A percentile compares a stretch with the other conserved stretches of the same genome.
Evolutionary conservation across 768 basidiomycete species (phyloP).

Genomic region (Podaxis rugospora): DNA sequence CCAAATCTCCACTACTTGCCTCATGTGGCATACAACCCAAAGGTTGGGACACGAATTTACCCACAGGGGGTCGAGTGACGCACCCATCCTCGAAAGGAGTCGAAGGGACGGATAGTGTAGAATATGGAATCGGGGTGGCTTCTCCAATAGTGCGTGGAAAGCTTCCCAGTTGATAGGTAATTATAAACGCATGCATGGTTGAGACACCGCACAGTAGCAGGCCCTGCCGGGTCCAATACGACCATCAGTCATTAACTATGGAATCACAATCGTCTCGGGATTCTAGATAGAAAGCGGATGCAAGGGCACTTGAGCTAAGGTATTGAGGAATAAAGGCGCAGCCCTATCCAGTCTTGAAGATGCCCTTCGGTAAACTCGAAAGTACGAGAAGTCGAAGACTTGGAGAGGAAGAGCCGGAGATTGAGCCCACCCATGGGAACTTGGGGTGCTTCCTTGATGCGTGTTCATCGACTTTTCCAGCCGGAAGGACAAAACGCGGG

Average conservation of each 20-base stretch:
- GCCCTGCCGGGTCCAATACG: neutral
- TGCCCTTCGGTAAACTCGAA: neutral
- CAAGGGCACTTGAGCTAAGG: neutral
- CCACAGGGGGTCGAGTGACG: neutral
- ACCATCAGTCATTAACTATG: neutral
- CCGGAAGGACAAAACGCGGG: neutral
- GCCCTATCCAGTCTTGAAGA: neutral
- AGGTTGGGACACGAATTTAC: neutral
- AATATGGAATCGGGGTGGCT: neutral
- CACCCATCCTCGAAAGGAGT: neutral
- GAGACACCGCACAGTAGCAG: neutral
- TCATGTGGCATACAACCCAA: neutral
- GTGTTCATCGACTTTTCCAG: neutral
- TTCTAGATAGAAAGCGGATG: neutral
- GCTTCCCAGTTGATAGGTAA: neutral
- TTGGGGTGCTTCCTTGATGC: neutral
- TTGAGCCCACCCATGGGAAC: neutral
- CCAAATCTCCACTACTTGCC: neutral
- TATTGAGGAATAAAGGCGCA: neutral
- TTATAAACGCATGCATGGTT: neutral
- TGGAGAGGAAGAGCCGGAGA: neutral
- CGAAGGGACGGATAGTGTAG: slow-evolving; percentile 4
- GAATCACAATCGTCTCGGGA: neutral
- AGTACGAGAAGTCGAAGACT: neutral
- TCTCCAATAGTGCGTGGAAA: neutral